Percentiles rank a stretch among this genome's conserved stretches.
Evolutionary conservation across 148 eudicot genomes (phyloP).

Genomic region (Chenopodium berlandieri): DNA sequence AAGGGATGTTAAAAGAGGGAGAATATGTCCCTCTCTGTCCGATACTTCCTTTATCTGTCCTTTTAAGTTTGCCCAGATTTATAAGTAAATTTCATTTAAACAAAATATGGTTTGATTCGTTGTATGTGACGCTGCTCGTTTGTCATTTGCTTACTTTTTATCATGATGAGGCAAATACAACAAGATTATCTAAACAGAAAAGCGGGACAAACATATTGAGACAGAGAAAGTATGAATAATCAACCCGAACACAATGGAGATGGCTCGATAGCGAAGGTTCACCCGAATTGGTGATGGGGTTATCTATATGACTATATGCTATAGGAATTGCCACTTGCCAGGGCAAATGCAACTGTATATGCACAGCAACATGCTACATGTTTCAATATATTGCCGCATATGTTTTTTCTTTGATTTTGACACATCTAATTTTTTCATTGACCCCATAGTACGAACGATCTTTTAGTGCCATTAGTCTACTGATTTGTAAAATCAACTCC

Average conservation of each 20-base stretch:
- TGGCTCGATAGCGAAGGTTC: neutral
- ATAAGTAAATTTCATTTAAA: too few species aligned
- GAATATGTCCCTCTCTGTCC: neutral
- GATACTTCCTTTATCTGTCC: too few species aligned
- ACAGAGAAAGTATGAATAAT: too few species aligned
- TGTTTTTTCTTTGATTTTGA: neutral
- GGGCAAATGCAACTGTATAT: neutral
- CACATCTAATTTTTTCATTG: neutral
- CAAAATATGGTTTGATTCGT: too few species aligned
- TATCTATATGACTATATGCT: neutral
- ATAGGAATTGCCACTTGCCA: neutral
- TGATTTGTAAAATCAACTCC: neutral
- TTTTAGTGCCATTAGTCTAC: neutral
- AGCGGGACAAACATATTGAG: too few species aligned
- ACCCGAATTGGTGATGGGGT: neutral
- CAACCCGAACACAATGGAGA: neutral
- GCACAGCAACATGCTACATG: neutral
- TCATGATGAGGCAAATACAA: too few species aligned
- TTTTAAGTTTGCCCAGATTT: too few species aligned
- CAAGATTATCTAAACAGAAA: too few species aligned
- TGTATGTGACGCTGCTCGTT: too few species aligned
- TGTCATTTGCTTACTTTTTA: too few species aligned
- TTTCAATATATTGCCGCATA: neutral
- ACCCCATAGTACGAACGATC: neutral
- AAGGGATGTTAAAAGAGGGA: neutral